A percentile compares a stretch with the other conserved stretches of the same genome.
Conservation (phyloP, 2,329 filamentous ascomycete species). For the Alternaria tenuissima region DNA sequence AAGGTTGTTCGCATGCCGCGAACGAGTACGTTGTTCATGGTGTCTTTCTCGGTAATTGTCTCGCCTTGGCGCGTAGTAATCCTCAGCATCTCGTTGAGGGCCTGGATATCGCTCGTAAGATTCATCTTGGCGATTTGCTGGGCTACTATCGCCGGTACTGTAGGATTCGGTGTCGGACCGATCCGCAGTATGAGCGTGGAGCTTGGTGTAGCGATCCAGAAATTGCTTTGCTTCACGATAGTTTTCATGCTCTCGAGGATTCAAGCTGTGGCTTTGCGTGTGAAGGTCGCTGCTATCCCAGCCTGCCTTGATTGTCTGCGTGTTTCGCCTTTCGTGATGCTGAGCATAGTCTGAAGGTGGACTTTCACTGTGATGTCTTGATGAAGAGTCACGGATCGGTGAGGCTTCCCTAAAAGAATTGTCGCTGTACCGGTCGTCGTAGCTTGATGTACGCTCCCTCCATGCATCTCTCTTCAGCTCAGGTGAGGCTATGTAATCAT, state of each 20-base stretch:
- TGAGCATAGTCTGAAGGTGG: conserved; percentile 1
- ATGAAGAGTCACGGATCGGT: background rate
- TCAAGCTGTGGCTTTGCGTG: conserved; percentile 19
- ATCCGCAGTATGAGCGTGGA: background rate
- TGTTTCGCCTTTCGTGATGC: background rate
- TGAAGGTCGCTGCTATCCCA: conserved; percentile 18
- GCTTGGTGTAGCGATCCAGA: conserved; percentile 4
- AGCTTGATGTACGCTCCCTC: background rate
- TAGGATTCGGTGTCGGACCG: conserved; percentile 3
- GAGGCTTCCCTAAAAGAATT: background rate
- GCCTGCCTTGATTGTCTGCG: conserved; percentile 15
- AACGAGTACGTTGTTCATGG: background rate
- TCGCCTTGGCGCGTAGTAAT: background rate
- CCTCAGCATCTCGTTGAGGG: background rate
- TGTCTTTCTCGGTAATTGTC: conserved; percentile 4
- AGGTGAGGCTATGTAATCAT: conserved; percentile 13
- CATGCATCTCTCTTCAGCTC: conserved; percentile 2
- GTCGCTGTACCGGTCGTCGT: conserved; percentile 1
- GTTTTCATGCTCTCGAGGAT: conserved; percentile 10
- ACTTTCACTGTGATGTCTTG: background rate
- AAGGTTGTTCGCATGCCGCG: background rate
- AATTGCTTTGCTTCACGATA: conserved; percentile 16
- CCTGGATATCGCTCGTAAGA: background rate
- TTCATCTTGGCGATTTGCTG: background rate
- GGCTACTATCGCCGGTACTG: background rate